Percentiles rank a stretch among this genome's conserved stretches.
Evolutionary conservation across 108 stramenopile species (phyloP).

Genomic region (Cyclostephanos tholiformis): DNA sequence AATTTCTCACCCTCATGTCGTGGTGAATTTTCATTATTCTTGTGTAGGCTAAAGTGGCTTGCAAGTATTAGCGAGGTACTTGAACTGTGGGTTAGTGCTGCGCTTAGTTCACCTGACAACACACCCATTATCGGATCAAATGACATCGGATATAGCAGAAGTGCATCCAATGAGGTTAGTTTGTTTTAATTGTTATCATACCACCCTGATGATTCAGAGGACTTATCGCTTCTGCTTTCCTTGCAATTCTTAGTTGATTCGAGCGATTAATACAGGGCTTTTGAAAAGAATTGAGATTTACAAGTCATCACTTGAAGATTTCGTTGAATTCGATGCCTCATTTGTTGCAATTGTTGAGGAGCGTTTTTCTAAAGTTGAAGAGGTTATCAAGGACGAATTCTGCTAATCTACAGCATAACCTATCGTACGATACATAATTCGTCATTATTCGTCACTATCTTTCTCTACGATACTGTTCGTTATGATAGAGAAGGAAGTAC

Average conservation of each 20-base stretch:
- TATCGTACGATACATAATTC: not conserved
- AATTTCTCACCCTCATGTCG: not conserved
- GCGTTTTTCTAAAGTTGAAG: conserved; percentile 43
- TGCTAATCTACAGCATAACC: not conserved
- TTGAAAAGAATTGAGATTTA: conserved; percentile 45
- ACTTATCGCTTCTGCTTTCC: not conserved
- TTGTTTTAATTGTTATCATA: not conserved
- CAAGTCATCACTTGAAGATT: conserved; percentile 46
- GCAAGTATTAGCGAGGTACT: conserved; percentile 50
- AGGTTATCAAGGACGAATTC: conserved; percentile 35
- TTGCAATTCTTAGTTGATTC: conserved; percentile 30
- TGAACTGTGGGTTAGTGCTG: conserved; percentile 53
- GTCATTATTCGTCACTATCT: not conserved
- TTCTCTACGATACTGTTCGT: not conserved
- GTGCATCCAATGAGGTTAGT: conserved; percentile 34
- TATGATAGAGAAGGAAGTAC: not conserved
- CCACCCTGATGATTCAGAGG: not conserved
- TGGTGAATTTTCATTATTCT: conserved; percentile 7
- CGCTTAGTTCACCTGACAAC: conserved; percentile 20
- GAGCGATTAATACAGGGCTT: conserved; percentile 48
- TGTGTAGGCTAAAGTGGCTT: conserved; percentile 44
- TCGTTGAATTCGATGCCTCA: conserved; percentile 18
- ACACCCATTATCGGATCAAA: conserved; percentile 8
- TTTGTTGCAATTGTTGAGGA: conserved; percentile 23
- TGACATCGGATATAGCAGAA: conserved; percentile 13